Base-by-base conservation (phyloP, 164 flowering plant genomes). In the Nymphaea thermarum region DNA sequence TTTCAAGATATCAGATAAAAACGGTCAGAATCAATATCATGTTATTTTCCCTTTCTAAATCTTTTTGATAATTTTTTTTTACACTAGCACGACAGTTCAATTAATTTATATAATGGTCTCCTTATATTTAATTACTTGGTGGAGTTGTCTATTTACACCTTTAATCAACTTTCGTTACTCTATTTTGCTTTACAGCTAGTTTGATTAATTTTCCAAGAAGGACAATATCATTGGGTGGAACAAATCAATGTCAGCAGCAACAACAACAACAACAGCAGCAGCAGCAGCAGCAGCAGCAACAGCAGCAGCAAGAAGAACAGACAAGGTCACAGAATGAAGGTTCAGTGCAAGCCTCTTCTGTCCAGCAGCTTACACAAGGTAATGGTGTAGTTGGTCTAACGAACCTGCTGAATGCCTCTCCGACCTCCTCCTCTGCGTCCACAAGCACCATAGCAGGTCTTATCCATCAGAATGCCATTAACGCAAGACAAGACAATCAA, bases 401-500 rank as follows among this genome's bases (percentile, higher is more conserved):
- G 77, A 83, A 81, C 67, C 64, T 86, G 3, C 78, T 78, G 63
- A 78, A 68, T 66, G 42, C 78, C 59, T 67, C 83, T 51, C 72
- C 86, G 41, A 68, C 80, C 41, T 72, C 87, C 41, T 73, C 94
- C n/a, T 25, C 36, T 25, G 64, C 84, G 44, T 75, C 80, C 74
- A 78, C 74, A 4, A 71, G 43, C 66, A 42, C 87, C 14, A 83
- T 84, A 43, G 86, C 71, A 47, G 89, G 89, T 53, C 83, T 90
- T 44, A 84, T 90, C 45, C 98, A 90, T 73, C 98, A 95, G 70
- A 95, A 89, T 61, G 87, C 96, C 12, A 87, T 85, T 86, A 89
- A 88, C 74, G 82, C 89, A 12, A 77, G 96, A 77, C 92, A 84
- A 61, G 94, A 85, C 70, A 83, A 68, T 69, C 67, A 81, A 4